Evolutionary conservation across 2,329 filamentous ascomycete species (phyloP), one percentile per base, ranked within the genome.

Genomic region (Aureobasidium sp.): DNA sequence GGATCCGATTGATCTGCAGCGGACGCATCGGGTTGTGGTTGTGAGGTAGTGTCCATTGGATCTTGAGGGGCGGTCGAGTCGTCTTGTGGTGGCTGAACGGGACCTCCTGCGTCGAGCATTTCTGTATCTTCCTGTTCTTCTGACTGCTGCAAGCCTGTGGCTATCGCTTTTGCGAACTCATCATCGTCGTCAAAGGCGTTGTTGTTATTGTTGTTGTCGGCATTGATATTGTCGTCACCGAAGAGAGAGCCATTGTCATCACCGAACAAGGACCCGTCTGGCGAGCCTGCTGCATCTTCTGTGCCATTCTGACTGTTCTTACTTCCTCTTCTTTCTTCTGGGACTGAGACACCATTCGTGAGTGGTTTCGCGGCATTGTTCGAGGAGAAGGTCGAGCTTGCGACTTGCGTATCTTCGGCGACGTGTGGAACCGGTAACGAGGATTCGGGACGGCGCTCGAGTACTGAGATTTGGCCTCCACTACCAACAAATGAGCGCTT

Each of bases 391-490:
- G 90, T 95, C 6, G 85, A 85, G 66, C 85, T 89, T 74, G 41
- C 6, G 66, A 71, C 76, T 1, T 77, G 64, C 25, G 76, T 71
- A 61, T 90, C 82, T 63, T 79, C 78, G 1, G 86, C 86, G 63
- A 89, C 88, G 59, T 85, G 84, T 0, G 92, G 91, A 1, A 97
- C 83, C 1, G 89, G 86, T 0, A 90, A 75, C 36, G 84, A 87
- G 29, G 86, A 91, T 59, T 88, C 80, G 2, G 94, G 93, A 3
- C 94, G 83, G 62, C 91, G 82, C 74, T 97, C 92, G 44, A 99
- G 86, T 2, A 90, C 85, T 2, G 90, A 94, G 63, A 97, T 91
- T 71, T 99, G 94, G 6, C 89, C 81, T 14, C 87, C 89, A 59
- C 82, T 90, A 2, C 88, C 87, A 50, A 87, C 85, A 69, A 94